These are phyloP conservation scores for Ophiocordyceps camponoti-leonardi DNA, from an alignment of 2,329 filamentous ascomycete genomes.

Conservation along the genomic window DNA sequence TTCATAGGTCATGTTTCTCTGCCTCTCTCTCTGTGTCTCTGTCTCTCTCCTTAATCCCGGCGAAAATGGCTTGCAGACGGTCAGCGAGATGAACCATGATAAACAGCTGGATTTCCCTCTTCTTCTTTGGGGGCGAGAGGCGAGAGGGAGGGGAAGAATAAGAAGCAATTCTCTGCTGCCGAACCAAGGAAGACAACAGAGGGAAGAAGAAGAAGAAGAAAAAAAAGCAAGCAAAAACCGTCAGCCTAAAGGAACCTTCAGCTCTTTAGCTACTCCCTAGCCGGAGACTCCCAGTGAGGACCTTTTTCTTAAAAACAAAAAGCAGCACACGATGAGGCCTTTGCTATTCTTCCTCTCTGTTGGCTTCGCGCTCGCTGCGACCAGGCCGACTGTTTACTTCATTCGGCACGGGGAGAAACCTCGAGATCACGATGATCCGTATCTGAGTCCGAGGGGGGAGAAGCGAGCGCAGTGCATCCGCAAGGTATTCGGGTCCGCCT, in stretches of 20 bases:
- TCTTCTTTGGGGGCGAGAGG: not conserved
- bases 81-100: not conserved
- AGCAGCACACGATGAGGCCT: not conserved
- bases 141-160: not conserved
- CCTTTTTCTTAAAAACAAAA: too few relatives aligned
- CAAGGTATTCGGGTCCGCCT: slow-evolving; percentile 33
- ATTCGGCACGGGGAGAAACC: slow-evolving; percentile 51
- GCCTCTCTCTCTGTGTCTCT: not conserved
- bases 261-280: too few relatives aligned
- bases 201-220: too few relatives aligned
- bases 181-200: too few relatives aligned
- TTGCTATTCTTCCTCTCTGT: slow-evolving; percentile 5
- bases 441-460: slow-evolving; percentile 31
- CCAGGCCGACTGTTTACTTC: slow-evolving; percentile 36
- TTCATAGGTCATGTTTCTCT: slow-evolving; percentile 1
- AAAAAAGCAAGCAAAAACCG: too few relatives aligned
- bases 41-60: too few relatives aligned
- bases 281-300: too few relatives aligned
- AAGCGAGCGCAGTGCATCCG: slow-evolving; percentile 42
- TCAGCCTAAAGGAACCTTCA: too few relatives aligned
- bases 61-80: not conserved
- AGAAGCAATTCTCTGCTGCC: too few relatives aligned
- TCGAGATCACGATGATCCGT: slow-evolving; percentile 21
- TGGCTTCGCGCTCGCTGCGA: slow-evolving; percentile 5
- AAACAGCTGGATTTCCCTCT: not conserved